Conservation (phyloP, 1,284 basidiomycete genomes). For the Exobasidium rhododendri region DNA sequence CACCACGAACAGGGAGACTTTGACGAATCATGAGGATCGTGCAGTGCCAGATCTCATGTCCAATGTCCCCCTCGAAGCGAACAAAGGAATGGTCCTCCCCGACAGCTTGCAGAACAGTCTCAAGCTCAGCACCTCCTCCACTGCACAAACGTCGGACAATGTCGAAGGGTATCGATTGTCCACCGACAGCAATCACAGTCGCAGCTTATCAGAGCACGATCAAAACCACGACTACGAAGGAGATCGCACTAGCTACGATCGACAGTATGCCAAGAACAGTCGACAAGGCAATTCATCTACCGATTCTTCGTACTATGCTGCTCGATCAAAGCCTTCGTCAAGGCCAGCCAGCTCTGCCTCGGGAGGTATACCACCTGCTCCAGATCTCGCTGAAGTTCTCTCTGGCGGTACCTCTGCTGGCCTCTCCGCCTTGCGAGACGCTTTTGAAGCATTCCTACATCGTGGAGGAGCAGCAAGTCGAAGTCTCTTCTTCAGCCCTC, state of each 20-base stretch:
- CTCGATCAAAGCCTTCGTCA: constrained; percentile 1
- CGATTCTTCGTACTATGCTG: not conserved
- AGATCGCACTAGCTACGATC: not conserved
- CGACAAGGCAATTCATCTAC: not conserved
- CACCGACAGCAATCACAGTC: not conserved
- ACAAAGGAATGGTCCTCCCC: constrained; percentile 10
- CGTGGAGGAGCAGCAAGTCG: not conserved
- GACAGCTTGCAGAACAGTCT: constrained; percentile 6
- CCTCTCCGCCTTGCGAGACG: constrained; percentile 27
- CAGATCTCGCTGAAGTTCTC: constrained; percentile 9
- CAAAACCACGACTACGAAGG: not conserved
- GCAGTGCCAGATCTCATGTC: not conserved
- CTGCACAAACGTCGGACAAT: not conserved
- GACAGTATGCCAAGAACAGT: not conserved
- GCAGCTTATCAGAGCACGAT: not conserved
- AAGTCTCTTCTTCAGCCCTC: constrained; percentile 9
- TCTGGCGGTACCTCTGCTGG: constrained; percentile 8
- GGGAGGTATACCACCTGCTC: constrained; percentile 16
- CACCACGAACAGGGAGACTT: not conserved
- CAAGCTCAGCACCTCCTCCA: not conserved
- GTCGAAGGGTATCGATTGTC: constrained; percentile 3
- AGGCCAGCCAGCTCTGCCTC: constrained; percentile 7
- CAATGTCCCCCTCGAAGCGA: constrained; percentile 3
- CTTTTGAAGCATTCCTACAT: constrained; percentile 42
- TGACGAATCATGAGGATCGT: not conserved